Evolutionary conservation across 257 asterid species (phyloP).

Genomic region (Craterostigma plantagineum): DNA sequence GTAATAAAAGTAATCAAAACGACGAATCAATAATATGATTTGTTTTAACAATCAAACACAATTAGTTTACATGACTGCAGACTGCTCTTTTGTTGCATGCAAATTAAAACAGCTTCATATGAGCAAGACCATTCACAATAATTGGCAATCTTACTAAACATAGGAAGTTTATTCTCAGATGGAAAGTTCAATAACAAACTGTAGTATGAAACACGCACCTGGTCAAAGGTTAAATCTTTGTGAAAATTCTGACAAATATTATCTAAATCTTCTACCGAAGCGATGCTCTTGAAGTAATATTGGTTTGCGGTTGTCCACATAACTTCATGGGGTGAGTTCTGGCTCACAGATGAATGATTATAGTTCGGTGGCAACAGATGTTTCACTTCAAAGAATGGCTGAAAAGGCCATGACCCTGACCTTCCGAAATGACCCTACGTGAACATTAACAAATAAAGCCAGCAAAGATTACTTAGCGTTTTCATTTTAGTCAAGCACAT

Average conservation of each 20-base stretch:
- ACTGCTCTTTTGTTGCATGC: no score
- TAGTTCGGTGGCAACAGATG: conserved; percentile 37
- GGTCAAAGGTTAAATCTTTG: conserved; percentile 58
- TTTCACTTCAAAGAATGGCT: conserved; percentile 63
- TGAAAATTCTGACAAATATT: conserved; percentile 47
- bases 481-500: no score
- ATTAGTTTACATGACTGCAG: no score
- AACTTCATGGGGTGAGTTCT: conserved; percentile 19
- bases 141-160: no score
- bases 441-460: conserved; percentile 8
- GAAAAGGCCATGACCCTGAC: conserved; percentile 56
- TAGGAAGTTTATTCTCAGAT: no score
- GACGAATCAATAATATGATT: no score
- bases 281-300: conserved; percentile 75
- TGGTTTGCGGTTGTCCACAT: conserved; percentile 51
- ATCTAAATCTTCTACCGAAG: conserved; percentile 42
- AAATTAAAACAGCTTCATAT: no score
- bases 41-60: no score
- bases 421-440: conserved; percentile 23
- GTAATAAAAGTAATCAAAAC: conserved; percentile 2
- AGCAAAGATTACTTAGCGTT: no score
- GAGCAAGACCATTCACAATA: no score
- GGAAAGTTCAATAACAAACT: not conserved
- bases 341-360: conserved; percentile 15
- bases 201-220: no score